Conservation (phyloP, 1,139 yeast genomes). For the Kurtzmaniella quercitrusa region DNA sequence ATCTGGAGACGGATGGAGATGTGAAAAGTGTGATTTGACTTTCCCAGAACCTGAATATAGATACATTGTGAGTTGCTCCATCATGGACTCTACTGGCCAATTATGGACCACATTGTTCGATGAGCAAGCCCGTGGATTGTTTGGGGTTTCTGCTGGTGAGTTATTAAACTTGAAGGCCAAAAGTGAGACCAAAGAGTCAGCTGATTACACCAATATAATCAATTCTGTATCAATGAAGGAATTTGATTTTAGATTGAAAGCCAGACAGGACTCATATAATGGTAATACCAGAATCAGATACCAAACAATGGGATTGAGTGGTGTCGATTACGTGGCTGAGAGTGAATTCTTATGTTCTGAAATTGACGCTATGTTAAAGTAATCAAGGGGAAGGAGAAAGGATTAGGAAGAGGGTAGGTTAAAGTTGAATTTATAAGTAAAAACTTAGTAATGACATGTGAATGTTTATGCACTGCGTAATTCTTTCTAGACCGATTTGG, state of each 20-base stretch:
- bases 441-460: constrained; percentile 1
- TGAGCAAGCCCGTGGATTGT: constrained; percentile 67
- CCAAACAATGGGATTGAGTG: constrained; percentile 53
- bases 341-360: constrained; percentile 53
- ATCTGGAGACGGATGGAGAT: constrained; percentile 81
- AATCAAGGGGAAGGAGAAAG: not conserved
- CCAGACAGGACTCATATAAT: constrained; percentile 79
- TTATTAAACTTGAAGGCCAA: constrained; percentile 49
- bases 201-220: constrained; percentile 46
- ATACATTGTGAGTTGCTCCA: constrained; percentile 67
- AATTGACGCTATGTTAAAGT: constrained; percentile 39
- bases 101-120: constrained; percentile 88
- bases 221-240: constrained; percentile 62
- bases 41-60: constrained; percentile 71
- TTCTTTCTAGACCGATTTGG: constrained; percentile 1
- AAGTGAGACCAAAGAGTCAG: constrained; percentile 32
- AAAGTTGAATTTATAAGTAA: not conserved
- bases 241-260: constrained; percentile 70
- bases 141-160: constrained; percentile 71
- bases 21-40: constrained; percentile 82
- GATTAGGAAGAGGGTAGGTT: not conserved
- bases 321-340: constrained; percentile 60
- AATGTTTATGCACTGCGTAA: not conserved
- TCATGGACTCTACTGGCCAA: constrained; percentile 78
- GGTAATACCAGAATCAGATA: constrained; percentile 76